These are phyloP conservation scores for Apiotrichum montevideense DNA, from an alignment of 1,284 basidiomycete genomes.

Conservation along the genomic window DNA sequence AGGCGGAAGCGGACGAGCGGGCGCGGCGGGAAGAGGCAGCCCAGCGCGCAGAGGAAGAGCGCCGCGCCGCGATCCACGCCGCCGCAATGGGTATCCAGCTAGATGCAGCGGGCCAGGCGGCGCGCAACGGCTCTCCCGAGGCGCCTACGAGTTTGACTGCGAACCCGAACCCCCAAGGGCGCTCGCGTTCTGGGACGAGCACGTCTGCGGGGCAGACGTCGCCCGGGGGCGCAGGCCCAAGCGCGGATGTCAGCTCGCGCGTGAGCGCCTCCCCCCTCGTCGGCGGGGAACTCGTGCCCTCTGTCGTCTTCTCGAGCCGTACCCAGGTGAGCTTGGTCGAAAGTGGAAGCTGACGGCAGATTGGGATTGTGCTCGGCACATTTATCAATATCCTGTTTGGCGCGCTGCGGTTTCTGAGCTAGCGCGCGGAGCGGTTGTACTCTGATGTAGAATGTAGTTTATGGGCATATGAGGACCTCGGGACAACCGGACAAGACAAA, in stretches of 20 bases:
- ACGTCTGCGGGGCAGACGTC: neutral
- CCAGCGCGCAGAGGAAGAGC: constrained; percentile 9
- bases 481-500: no score
- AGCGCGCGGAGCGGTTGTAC: neutral
- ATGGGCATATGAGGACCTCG: no score
- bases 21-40: constrained; percentile 6
- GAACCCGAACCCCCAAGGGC: neutral
- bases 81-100: constrained; percentile 5
- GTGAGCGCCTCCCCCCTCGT: constrained; percentile 26
- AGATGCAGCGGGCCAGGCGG: neutral
- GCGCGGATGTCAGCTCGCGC: constrained; percentile 6
- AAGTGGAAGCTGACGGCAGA: constrained; percentile 27
- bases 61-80: constrained; percentile 7
- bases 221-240: neutral
- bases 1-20: constrained; percentile 30
- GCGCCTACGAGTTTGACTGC: neutral
- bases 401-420: constrained; percentile 30
- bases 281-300: constrained; percentile 26
- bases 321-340: constrained; percentile 42
- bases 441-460: neutral
- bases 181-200: neutral
- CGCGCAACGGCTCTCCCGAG: neutral
- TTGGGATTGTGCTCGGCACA: constrained; percentile 41
- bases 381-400: constrained; percentile 39
- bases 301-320: constrained; percentile 37